phyloP scores from a whole-genome alignment of 2,329 filamentous ascomycete genomes.

The Penicillium sp. region DNA sequence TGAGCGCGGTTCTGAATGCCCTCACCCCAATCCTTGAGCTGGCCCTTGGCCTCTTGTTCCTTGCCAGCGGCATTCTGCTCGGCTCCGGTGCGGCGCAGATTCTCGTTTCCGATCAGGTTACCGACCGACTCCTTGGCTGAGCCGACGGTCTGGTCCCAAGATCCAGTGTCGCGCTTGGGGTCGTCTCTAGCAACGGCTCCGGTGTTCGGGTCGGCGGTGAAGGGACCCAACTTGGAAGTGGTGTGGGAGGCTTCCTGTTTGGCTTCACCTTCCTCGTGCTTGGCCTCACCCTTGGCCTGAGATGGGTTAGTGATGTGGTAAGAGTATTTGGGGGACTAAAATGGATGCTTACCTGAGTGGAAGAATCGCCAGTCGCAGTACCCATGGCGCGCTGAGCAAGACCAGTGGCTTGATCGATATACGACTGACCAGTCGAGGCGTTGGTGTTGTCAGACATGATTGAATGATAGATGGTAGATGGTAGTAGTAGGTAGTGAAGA shows the following conservation, averaged over 20 bases:
- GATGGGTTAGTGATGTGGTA: constrained; percentile 33
- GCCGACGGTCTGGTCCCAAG: constrained; percentile 87
- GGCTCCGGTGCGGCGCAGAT: constrained; percentile 69
- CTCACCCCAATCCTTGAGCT: constrained; percentile 68
- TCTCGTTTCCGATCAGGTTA: constrained; percentile 69
- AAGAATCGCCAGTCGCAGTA: constrained; percentile 67
- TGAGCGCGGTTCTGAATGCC: constrained; percentile 66
- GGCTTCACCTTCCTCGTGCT: constrained; percentile 63
- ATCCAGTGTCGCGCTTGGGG: constrained; percentile 66
- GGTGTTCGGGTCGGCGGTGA: constrained; percentile 62
- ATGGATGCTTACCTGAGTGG: constrained; percentile 55
- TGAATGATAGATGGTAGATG: constrained; percentile 3
- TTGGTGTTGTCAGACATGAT: constrained; percentile 28
- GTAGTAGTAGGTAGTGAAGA: constrained; percentile 1
- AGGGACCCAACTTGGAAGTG: constrained; percentile 69
- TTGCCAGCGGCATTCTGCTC: constrained; percentile 79
- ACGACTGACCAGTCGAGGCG: constrained; percentile 76
- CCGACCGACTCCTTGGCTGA: constrained; percentile 79
- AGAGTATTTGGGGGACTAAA: not conserved
- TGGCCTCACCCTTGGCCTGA: constrained; percentile 63
- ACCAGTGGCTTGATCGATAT: constrained; percentile 70
- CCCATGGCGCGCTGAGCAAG: constrained; percentile 70
- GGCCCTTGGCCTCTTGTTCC: constrained; percentile 76
- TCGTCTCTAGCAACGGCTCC: constrained; percentile 71
- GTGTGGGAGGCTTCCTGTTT: constrained; percentile 70